Evolutionary conservation across 2,329 filamentous ascomycete species (phyloP).

Genomic region (Kalaharituber pfeilii): DNA sequence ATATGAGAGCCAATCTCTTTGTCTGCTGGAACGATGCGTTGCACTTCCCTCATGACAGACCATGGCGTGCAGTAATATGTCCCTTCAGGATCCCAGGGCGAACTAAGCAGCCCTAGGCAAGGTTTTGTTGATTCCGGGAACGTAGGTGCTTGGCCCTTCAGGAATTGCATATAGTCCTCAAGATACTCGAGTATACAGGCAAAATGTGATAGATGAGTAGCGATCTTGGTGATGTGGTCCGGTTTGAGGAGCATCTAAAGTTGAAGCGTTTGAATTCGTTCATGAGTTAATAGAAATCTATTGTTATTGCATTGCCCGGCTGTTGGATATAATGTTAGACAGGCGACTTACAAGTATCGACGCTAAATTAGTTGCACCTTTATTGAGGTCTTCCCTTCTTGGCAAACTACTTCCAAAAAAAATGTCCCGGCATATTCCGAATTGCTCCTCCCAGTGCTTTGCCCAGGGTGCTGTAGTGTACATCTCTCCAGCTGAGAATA

Average conservation of each 20-base stretch:
- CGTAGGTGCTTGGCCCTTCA: neutral
- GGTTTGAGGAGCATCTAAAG: neutral
- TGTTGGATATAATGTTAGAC: too few species aligned
- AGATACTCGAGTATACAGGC: neutral
- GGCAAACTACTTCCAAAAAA: constrained; percentile 1
- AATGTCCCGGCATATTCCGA: neutral
- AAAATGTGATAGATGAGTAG: neutral
- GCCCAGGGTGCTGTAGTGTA: neutral
- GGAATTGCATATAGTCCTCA: neutral
- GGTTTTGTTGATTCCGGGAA: neutral
- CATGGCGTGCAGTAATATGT: neutral
- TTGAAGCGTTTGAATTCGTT: neutral
- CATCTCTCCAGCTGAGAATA: neutral
- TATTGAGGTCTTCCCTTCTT: neutral
- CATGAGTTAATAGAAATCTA: too few species aligned
- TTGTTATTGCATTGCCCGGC: too few species aligned
- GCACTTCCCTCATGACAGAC: neutral
- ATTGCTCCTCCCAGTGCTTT: neutral
- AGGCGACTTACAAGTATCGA: neutral
- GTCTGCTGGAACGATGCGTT: neutral
- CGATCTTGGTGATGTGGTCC: neutral
- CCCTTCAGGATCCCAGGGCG: neutral
- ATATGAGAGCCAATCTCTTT: neutral
- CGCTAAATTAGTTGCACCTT: neutral
- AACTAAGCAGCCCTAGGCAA: neutral